These are phyloP conservation scores for Pharus latifolius DNA, from an alignment of 176 grass and related monocot genomes.

Conservation along the genomic window DNA sequence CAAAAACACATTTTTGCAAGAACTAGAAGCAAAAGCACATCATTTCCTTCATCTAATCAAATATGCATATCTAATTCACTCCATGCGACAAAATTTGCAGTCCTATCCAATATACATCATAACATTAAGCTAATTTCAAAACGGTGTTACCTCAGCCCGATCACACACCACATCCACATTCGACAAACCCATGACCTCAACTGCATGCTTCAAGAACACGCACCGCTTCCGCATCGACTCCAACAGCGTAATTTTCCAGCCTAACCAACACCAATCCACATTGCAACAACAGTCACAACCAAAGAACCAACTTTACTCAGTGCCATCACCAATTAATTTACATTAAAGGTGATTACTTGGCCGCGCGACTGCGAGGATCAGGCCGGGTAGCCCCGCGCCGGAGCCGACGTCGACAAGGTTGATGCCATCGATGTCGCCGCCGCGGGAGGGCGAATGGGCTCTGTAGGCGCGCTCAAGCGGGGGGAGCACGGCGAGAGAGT, in stretches of 20 bases:
- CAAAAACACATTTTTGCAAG: not conserved
- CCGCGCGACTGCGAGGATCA: conserved; percentile 70
- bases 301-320: not conserved
- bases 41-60: not conserved
- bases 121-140: not conserved
- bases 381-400: conserved; percentile 53
- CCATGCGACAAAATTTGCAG: too few species aligned
- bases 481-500: conserved; percentile 59
- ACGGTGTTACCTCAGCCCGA: conserved; percentile 64
- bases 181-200: conserved; percentile 47
- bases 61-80: not conserved
- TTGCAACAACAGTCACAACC: not conserved
- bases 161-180: conserved; percentile 79
- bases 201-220: conserved; percentile 60
- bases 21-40: not conserved
- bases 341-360: conserved; percentile 29
- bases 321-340: not conserved
- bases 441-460: conserved; percentile 5
- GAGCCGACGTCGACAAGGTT: conserved; percentile 78
- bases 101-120: not conserved
- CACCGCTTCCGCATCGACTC: conserved; percentile 79
- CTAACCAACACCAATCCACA: conserved; percentile 8
- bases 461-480: conserved; percentile 48
- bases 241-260: conserved; percentile 69
- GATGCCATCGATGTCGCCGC: conserved; percentile 21